A percentile compares a stretch with the other conserved stretches of the same genome.
phyloP scores from a whole-genome alignment of 495 filamentous ascomycete species.

The Mytilinidion resinicola region DNA sequence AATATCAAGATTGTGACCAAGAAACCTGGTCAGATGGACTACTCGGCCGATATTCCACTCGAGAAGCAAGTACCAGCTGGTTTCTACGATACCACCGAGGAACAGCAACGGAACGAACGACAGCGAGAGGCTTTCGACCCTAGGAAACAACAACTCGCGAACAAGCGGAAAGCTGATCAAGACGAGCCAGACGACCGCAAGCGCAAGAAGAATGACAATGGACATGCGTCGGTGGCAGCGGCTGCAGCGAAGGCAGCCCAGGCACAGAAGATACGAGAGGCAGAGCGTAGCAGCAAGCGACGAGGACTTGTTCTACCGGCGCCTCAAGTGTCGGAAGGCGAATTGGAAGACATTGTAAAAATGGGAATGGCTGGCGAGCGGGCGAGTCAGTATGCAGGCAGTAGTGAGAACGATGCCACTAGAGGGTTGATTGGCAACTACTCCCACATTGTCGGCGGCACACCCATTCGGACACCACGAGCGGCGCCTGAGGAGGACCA shows the following conservation, averaged over 20 bases:
- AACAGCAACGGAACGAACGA: conserved; percentile 72
- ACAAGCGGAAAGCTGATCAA: conserved; percentile 87
- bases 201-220: conserved; percentile 80
- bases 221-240: conserved; percentile 65
- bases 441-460: conserved; percentile 66
- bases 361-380: conserved; percentile 93
- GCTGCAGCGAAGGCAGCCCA: conserved; percentile 93
- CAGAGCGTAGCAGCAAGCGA: conserved; percentile 92
- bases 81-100: conserved; percentile 88
- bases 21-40: conserved; percentile 97
- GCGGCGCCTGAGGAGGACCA: conserved; percentile 89
- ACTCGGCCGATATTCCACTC: conserved; percentile 97
- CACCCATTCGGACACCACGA: conserved; percentile 85
- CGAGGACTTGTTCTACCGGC: conserved; percentile 70
- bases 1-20: conserved; percentile 93
- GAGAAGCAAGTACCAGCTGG: conserved; percentile 85
- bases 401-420: conserved; percentile 79
- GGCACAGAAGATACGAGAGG: conserved; percentile 92
- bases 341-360: conserved; percentile 97
- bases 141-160: conserved; percentile 89
- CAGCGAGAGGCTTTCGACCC: conserved; percentile 88
- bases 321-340: conserved; percentile 85
- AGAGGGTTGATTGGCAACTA: conserved; percentile 83
- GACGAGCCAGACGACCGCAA: conserved; percentile 73
- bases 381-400: conserved; percentile 66